These are phyloP conservation scores for Amanita rubescens DNA, from an alignment of 768 basidiomycete species.

Conservation along the genomic window DNA sequence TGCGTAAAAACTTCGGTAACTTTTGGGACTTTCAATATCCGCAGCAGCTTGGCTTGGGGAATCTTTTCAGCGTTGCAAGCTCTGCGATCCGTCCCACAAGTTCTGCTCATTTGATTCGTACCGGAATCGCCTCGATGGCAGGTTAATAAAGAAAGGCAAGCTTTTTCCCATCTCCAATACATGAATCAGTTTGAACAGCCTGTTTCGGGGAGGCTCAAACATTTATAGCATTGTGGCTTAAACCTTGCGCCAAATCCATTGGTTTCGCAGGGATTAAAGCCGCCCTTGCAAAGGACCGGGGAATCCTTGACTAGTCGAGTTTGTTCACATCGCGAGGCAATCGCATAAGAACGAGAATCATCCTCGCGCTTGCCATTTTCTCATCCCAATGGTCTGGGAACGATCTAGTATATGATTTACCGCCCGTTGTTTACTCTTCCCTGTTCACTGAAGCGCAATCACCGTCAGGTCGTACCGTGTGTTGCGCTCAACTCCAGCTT, in stretches of 20 bases:
- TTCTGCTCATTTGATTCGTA: constrained; percentile 50
- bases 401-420: constrained; percentile 33
- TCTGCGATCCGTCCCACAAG: constrained; percentile 50
- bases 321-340: constrained; percentile 47
- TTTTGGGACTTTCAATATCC: constrained; percentile 60
- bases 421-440: neutral
- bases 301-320: constrained; percentile 37
- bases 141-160: constrained; percentile 47
- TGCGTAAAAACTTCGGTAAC: constrained; percentile 26
- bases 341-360: constrained; percentile 45
- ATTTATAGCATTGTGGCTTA: constrained; percentile 10
- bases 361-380: constrained; percentile 53
- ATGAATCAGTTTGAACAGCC: neutral
- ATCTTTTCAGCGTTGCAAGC: constrained; percentile 61
- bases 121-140: constrained; percentile 76
- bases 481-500: neutral
- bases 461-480: constrained; percentile 41
- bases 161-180: neutral
- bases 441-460: neutral
- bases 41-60: constrained; percentile 62
- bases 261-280: constrained; percentile 62
- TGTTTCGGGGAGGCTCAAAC: constrained; percentile 36
- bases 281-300: constrained; percentile 38
- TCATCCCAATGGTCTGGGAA: constrained; percentile 55
- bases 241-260: constrained; percentile 35